phyloP scores from a whole-genome alignment of 768 basidiomycete species.

The Pleurotus citrinopileatus region DNA sequence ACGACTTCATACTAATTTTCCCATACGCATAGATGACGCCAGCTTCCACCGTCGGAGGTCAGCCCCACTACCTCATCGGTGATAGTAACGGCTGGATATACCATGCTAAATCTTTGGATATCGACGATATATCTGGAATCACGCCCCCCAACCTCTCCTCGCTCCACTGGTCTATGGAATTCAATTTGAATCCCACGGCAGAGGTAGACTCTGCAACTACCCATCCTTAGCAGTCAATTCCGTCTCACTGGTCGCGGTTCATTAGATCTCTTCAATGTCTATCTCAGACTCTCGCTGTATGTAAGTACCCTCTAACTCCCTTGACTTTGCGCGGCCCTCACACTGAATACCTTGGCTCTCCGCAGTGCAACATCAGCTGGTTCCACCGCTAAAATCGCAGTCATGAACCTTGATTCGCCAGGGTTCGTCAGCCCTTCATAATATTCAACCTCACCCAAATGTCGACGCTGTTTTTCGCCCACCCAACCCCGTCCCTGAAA shows the following conservation, averaged over 20 bases:
- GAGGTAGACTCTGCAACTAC: constrained; percentile 24
- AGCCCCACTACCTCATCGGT: constrained; percentile 40
- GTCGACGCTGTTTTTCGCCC: not conserved
- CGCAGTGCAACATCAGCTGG: constrained; percentile 58
- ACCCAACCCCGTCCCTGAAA: no score
- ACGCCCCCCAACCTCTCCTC: constrained; percentile 15
- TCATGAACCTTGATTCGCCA: constrained; percentile 38
- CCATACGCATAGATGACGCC: constrained; percentile 28
- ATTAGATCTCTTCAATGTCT: constrained; percentile 50
- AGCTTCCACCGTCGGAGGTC: constrained; percentile 22
- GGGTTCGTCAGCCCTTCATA: constrained; percentile 34
- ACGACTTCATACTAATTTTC: not conserved
- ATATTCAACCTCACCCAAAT: not conserved
- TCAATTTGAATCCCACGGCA: constrained; percentile 37
- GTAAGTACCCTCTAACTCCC: constrained; percentile 30
- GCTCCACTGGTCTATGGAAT: constrained; percentile 40
- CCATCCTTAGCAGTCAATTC: constrained; percentile 16
- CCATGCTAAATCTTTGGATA: constrained; percentile 20
- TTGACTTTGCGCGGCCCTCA: no score
- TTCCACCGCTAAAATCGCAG: constrained; percentile 44
- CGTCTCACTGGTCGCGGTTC: not conserved
- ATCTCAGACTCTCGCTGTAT: constrained; percentile 44
- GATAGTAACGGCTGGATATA: constrained; percentile 55
- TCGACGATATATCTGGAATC: constrained; percentile 11
- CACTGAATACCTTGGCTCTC: constrained; percentile 19